Evolutionary conservation across 495 filamentous ascomycete genomes (phyloP).

Genomic region (Aspergillus mulundensis): DNA sequence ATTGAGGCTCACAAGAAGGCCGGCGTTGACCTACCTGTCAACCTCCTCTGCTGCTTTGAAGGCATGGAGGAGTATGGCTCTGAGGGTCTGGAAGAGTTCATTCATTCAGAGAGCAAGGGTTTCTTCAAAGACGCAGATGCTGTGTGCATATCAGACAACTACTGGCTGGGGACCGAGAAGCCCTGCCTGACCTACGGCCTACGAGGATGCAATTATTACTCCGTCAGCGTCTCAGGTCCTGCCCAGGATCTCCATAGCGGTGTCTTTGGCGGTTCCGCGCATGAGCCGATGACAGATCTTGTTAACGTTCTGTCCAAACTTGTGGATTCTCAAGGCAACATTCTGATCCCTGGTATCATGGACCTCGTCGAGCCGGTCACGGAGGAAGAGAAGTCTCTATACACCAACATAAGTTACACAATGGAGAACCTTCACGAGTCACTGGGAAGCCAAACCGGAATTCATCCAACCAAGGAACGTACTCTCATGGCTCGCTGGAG

Average conservation of each 20-base stretch:
- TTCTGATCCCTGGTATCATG: constrained; percentile 80
- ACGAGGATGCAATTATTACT: constrained; percentile 97
- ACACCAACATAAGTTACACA: constrained; percentile 81
- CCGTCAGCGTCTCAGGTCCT: constrained; percentile 78
- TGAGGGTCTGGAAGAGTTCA: constrained; percentile 93
- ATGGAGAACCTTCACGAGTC: constrained; percentile 94
- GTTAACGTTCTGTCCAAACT: constrained; percentile 74
- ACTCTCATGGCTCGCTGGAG: constrained; percentile 96
- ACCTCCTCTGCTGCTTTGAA: constrained; percentile 99
- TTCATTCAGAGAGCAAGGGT: constrained; percentile 78
- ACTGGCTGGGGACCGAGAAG: constrained; percentile 98
- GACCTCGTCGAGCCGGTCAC: constrained; percentile 87
- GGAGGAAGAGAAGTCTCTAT: constrained; percentile 79
- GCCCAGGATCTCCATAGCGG: constrained; percentile 93
- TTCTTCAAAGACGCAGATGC: constrained; percentile 95
- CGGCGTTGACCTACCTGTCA: constrained; percentile 91
- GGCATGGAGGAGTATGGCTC: constrained; percentile 99
- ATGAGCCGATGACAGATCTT: constrained; percentile 98
- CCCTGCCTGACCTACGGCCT: constrained; percentile 97
- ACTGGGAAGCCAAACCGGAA: constrained; percentile 78
- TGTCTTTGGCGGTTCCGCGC: constrained; percentile 91
- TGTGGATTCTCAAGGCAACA: constrained; percentile 86
- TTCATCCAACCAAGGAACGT: constrained; percentile 77
- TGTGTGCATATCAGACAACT: constrained; percentile 98
- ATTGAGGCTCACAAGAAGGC: constrained; percentile 97